Evolutionary conservation across 495 filamentous ascomycete genomes (phyloP), one percentile per base, ranked within the genome.

Genomic region (Penicillium daleae): DNA sequence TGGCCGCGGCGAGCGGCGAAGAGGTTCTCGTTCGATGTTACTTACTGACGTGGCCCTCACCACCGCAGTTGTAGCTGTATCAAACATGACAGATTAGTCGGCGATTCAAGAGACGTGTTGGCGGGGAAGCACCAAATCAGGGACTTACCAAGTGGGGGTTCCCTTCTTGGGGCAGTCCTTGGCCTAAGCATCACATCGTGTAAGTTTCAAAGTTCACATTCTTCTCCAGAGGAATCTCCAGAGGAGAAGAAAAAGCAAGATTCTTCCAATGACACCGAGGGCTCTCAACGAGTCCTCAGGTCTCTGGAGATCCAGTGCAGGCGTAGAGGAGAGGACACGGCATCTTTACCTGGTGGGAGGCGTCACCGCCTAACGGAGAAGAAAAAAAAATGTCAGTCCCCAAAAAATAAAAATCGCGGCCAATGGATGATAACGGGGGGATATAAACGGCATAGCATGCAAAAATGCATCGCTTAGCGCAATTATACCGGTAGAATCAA

Each of bases 101-200:
- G 71, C 46, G 76, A 54, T 40, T 17, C 55, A 63, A 42, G 53
- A 6, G 29, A 55, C 27, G 7, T 32, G 44, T 35, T 52, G 49
- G 53, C 57, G 42, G 42, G 42, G 51, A 27, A 59, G 17, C 35
- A 26, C 57, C 63, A 40, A 59, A 37, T 37, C 31, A 15, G 51
- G n/a, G 59, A 74, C 81, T 77, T 81, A 92, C 88, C 94, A 98
- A 73, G 93, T 96, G 49, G 93, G 90, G 59, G 89, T 92, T 62
- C 92, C 92, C 80, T 93, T 91, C 84, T 89, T 93, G 66, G 94
- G 93, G 85, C 94, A 98, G 69, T 97, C 94, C 71, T 93, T 92
- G 67, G 93, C 91, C 90, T 91, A 32, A 54, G 44, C 26, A 44
- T 44, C 29, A 49, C 24, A 21, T 46, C 26, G 39, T 21, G 19